These are phyloP conservation scores for Fusarium verrucosum DNA, from an alignment of 2,329 filamentous ascomycete genomes.

Conservation along the genomic window DNA sequence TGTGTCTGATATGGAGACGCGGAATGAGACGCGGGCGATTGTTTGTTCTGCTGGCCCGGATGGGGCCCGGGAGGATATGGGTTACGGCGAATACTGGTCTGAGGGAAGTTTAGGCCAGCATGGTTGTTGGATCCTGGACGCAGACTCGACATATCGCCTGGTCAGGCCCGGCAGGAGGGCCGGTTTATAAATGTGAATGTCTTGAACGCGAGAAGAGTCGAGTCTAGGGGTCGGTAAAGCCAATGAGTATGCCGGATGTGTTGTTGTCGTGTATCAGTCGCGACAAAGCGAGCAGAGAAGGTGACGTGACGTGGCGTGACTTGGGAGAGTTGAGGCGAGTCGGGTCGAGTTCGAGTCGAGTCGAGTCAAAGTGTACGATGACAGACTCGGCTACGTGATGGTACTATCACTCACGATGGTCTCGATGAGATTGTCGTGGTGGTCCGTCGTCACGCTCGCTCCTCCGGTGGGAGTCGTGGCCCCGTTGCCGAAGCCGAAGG, in stretches of 20 bases:
- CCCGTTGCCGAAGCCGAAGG: constrained; percentile 36
- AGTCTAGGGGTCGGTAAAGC: constrained; percentile 4
- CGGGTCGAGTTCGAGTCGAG: constrained; percentile 2
- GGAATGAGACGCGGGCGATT: constrained; percentile 63
- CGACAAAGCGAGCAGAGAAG: constrained; percentile 19
- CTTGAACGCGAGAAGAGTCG: constrained; percentile 16
- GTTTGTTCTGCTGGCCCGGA: constrained; percentile 63
- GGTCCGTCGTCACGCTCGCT: constrained; percentile 27
- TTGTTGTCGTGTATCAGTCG: constrained; percentile 26
- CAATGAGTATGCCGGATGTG: constrained; percentile 16
- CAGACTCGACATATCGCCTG: constrained; percentile 58
- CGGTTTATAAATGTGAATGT: constrained; percentile 28
- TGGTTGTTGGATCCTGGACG: constrained; percentile 63
- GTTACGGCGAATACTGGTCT: constrained; percentile 60
- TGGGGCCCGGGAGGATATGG: constrained; percentile 57
- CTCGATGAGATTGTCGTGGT: constrained; percentile 27
- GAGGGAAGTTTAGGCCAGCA: constrained; percentile 62
- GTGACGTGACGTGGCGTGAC: constrained; percentile 35
- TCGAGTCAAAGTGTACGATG: constrained; percentile 6
- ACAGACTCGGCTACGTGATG: constrained; percentile 12
- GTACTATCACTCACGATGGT: constrained; percentile 11
- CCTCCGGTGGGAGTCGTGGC: constrained; percentile 22
- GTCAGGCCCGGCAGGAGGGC: constrained; percentile 37
- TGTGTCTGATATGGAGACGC: constrained; percentile 65
- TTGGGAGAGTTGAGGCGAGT: background rate